These are phyloP conservation scores for Uncinocarpus reesii DNA, from an alignment of 2,329 filamentous ascomycete species.

Conservation along the genomic window DNA sequence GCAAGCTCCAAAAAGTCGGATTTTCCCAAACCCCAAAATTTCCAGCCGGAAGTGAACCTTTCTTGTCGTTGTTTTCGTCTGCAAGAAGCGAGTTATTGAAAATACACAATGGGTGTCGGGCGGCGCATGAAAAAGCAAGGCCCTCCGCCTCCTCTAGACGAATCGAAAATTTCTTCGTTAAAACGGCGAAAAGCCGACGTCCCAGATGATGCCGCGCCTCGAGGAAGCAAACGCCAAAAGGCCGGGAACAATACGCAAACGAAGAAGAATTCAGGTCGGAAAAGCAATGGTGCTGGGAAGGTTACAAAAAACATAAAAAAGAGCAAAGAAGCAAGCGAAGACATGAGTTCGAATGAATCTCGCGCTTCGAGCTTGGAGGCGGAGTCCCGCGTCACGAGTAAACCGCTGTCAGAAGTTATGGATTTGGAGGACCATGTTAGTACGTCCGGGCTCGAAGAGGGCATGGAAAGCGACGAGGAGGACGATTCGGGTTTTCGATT, in stretches of 20 bases:
- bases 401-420: too few relatives aligned
- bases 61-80: not conserved
- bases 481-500: constrained; percentile 58
- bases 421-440: constrained; percentile 31
- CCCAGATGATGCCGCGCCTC: constrained; percentile 42
- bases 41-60: not conserved
- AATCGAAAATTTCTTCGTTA: constrained; percentile 47
- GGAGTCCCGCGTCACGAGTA: too few relatives aligned
- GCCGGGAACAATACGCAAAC: constrained; percentile 33
- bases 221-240: constrained; percentile 16
- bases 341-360: constrained; percentile 23
- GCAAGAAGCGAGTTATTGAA: not conserved
- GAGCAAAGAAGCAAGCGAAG: constrained; percentile 22
- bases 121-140: constrained; percentile 96
- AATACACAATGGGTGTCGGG: constrained; percentile 67
- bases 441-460: too few relatives aligned
- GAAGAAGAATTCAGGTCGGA: constrained; percentile 53
- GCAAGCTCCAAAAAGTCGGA: constrained; percentile 3
- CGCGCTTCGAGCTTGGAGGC: too few relatives aligned
- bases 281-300: constrained; percentile 35
- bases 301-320: constrained; percentile 31
- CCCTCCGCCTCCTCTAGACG: constrained; percentile 68
- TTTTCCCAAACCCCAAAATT: constrained; percentile 7
- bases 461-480: too few relatives aligned
- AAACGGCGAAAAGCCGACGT: constrained; percentile 79